Evolutionary conservation across 495 filamentous ascomycete genomes (phyloP), one percentile per base, ranked within the genome.

Genomic region (Polyplosphaeria fusca): DNA sequence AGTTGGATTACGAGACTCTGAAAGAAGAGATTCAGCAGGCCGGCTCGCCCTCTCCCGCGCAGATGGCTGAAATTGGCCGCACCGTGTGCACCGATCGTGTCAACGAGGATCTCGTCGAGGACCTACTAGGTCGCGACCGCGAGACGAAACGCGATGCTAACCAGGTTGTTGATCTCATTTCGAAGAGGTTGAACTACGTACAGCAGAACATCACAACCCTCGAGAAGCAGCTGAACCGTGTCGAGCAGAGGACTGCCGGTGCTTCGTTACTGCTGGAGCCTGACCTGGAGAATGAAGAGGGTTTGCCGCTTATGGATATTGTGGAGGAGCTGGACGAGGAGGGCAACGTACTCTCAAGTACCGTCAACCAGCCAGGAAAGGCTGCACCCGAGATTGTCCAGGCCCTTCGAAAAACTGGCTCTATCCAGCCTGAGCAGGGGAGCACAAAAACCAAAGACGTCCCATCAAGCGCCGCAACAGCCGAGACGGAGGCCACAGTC

Each of bases 271-370:
- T 72, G 16, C 60, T 58, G 23, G 60, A 65, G 22, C 71, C 70
- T 14, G 73, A 73, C 22, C 46, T 67, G 18, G 76, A 70, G 19
- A 79, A 79, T 32, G 86, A 87, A 51, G 85, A 86, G 28, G 75
- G 84, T 55, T 68, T 91, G 41, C 86, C 89, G 2, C 77, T 95
- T 47, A 87, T 82, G 19, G 92, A 96, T 48, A 96, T 98, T 55
- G 71, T 84, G 38, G 92, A 98, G 70, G 86, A 95, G 72, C 74
- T 98, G 41, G 93, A 98, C 68, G 92, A 96, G 18, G 84, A 95
- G 16, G 93, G 82, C 16, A 92, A 95, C 64, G 78, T 97, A 11
- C 73, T 96, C 26, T 85, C 68, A 49, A 77, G 75, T 24, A 73
- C 82, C 5, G 81, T 82, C 11, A 79, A 68, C 1, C 61, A 66